Conservation (phyloP, 768 basidiomycete species). For the Podaxis mareebaensis region DNA sequence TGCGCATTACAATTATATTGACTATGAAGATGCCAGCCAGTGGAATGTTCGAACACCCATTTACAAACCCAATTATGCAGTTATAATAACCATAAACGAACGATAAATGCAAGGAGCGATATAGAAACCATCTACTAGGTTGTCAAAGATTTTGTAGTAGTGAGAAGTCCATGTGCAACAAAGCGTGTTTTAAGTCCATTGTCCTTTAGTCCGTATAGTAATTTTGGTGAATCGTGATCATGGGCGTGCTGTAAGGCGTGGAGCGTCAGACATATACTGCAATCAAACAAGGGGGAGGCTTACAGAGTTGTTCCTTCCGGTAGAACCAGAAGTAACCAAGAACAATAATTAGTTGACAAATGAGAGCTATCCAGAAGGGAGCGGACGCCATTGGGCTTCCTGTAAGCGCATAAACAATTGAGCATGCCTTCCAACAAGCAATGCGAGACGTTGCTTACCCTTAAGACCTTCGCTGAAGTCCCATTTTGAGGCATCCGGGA, state of each 20-base stretch:
- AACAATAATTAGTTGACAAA: slow-evolving; percentile 83
- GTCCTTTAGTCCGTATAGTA: slow-evolving; percentile 11
- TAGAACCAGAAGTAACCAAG: slow-evolving; percentile 97
- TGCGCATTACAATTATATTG: neutral
- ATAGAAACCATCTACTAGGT: slow-evolving; percentile 22
- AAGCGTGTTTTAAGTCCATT: slow-evolving; percentile 17
- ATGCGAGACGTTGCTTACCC: slow-evolving; percentile 33
- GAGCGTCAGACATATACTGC: neutral
- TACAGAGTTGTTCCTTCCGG: slow-evolving; percentile 89
- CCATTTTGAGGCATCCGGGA: slow-evolving; percentile 92
- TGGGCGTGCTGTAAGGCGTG: slow-evolving; percentile 34
- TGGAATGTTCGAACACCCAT: slow-evolving; percentile 9
- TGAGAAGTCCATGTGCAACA: slow-evolving; percentile 10
- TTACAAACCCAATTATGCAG: slow-evolving; percentile 12
- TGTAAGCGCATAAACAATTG: slow-evolving; percentile 17
- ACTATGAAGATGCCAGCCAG: neutral
- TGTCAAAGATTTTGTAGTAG: slow-evolving; percentile 24
- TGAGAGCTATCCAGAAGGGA: slow-evolving; percentile 85
- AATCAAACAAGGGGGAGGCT: slow-evolving; percentile 29
- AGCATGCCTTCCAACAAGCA: neutral
- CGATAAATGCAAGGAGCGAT: slow-evolving; percentile 24
- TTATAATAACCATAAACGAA: slow-evolving; percentile 26
- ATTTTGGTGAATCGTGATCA: slow-evolving; percentile 25
- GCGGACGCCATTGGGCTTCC: slow-evolving; percentile 83
- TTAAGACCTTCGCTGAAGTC: slow-evolving; percentile 72